Conservation (phyloP, 1,139 yeast species). For the Yamadazyma triangularis region DNA sequence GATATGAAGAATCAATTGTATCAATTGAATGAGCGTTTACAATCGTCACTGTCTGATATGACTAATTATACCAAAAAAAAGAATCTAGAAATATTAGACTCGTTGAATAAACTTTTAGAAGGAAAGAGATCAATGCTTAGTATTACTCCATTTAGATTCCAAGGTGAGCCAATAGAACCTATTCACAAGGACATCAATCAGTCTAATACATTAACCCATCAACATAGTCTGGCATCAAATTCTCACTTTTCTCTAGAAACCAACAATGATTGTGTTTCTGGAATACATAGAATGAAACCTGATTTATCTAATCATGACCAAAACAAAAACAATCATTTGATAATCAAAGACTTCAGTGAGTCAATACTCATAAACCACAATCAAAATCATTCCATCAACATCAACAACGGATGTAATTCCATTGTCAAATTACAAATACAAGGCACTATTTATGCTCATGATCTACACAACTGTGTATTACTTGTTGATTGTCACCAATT, state of each 20-base stretch:
- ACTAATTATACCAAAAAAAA: conserved; percentile 10
- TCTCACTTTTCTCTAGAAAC: too few species aligned
- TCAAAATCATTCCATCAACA: conserved; percentile 18
- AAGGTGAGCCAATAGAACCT: conserved; percentile 22
- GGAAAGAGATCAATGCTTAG: conserved; percentile 14
- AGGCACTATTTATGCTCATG: conserved; percentile 31
- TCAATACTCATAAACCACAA: conserved; percentile 10
- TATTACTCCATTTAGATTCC: conserved; percentile 18
- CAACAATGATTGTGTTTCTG: too few species aligned
- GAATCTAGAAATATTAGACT: conserved; percentile 7
- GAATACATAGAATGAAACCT: neutral
- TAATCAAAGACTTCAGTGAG: conserved; percentile 10
- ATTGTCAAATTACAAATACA: conserved; percentile 17
- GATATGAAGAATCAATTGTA: conserved; percentile 1
- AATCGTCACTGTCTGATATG: conserved; percentile 1
- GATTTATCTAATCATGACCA: neutral
- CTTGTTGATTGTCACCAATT: conserved; percentile 35
- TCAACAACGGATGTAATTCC: conserved; percentile 16
- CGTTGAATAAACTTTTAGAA: conserved; percentile 16
- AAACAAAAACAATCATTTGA: conserved; percentile 9
- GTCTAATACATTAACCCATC: too few species aligned
- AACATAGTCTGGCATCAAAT: too few species aligned
- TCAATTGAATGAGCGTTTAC: neutral
- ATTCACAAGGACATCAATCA: too few species aligned
- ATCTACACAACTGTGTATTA: conserved; percentile 20